phyloP scores from a whole-genome alignment of 371 early-diverging fungal genomes.

The Mucor mucedo region DNA sequence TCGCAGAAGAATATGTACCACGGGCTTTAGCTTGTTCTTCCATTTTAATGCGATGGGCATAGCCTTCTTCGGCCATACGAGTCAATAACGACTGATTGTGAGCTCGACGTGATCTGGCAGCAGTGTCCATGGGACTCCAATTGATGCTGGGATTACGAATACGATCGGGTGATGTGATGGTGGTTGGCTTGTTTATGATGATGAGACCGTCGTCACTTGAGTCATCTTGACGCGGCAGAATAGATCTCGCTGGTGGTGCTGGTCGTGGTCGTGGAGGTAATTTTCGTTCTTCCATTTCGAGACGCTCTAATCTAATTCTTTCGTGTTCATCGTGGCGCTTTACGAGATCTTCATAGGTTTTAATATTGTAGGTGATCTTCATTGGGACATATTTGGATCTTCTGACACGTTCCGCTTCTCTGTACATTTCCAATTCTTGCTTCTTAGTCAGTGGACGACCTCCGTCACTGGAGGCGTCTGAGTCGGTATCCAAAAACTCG shows the following conservation, averaged over 20 bases:
- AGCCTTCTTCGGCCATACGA: conserved; percentile 36
- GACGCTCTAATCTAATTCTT: no score
- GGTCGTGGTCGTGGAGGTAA: not conserved
- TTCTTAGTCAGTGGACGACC: conserved; percentile 10
- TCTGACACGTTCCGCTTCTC: conserved; percentile 21
- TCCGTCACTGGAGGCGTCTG: conserved; percentile 6
- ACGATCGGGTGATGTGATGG: conserved; percentile 18
- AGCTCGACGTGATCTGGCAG: conserved; percentile 16
- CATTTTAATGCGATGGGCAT: conserved; percentile 35
- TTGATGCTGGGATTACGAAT: not conserved
- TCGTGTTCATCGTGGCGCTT: conserved; percentile 6
- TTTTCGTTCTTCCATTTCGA: no score
- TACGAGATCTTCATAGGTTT: conserved; percentile 23
- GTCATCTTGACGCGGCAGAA: conserved; percentile 1
- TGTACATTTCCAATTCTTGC: conserved; percentile 25
- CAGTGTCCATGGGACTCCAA: conserved; percentile 20
- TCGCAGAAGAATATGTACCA: conserved; percentile 40
- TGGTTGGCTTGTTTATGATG: conserved; percentile 13
- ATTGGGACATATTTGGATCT: conserved; percentile 15
- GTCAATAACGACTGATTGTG: conserved; percentile 35
- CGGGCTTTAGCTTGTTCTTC: conserved; percentile 40
- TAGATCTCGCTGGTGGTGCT: not conserved
- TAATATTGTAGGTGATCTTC: conserved; percentile 20
- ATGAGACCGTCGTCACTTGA: conserved; percentile 29
- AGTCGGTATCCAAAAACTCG: conserved; percentile 13